Evolutionary conservation across 2,329 filamentous ascomycete genomes (phyloP), one percentile per base, ranked within the genome.

Genomic region (Ilyonectria destructans): DNA sequence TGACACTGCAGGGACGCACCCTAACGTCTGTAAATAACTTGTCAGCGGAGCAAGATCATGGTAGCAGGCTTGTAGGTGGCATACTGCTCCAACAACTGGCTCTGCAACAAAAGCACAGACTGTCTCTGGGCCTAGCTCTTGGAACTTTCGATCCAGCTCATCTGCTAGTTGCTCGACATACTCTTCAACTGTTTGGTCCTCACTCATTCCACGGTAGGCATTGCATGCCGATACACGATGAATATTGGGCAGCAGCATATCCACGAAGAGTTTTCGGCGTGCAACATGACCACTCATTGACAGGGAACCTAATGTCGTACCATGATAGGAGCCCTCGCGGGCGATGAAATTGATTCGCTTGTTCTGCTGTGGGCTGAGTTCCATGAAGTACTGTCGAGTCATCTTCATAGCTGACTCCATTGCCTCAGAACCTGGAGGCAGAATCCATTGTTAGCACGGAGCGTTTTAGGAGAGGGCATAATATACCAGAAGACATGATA

Each of bases 51-150:
- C 17, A 19, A n/a, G 8, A 12, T 31, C 4, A 13, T 29, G 9
- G 3, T 12, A 12, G 1, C 17, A 12, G 12, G 17, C 13, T 12
- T 4, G 15, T 19, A n/a, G 17, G 15, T 10, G 21, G 26, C 49
- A 13, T 52, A 52, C 90, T 29, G 92, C 91, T 10, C 92, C 92
- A 35, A 92, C 91, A 9, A 94, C 85, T 0, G 92, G 90, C 79
- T 95, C 92, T 2, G 90, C 89, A 40, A 94, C 86, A 74, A 94
- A 93, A 2, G 90, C 92, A 66, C 89, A 91, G 0, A 94, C 91
- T 0, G 84, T 91, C 0, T 89, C 84, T 0, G 91, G 86, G 0
- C 91, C 92, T 1, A 93, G 75, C 7, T 85, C 81, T 72, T 87
- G 83, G 71, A 94, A 93, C 71, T 92, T 90, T 5, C 81, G 82